Percentiles rank a stretch among this genome's conserved stretches.
These are phyloP conservation scores for Apiospora phragmitis DNA, from an alignment of 2,329 filamentous ascomycete species.

Conservation along the genomic window DNA sequence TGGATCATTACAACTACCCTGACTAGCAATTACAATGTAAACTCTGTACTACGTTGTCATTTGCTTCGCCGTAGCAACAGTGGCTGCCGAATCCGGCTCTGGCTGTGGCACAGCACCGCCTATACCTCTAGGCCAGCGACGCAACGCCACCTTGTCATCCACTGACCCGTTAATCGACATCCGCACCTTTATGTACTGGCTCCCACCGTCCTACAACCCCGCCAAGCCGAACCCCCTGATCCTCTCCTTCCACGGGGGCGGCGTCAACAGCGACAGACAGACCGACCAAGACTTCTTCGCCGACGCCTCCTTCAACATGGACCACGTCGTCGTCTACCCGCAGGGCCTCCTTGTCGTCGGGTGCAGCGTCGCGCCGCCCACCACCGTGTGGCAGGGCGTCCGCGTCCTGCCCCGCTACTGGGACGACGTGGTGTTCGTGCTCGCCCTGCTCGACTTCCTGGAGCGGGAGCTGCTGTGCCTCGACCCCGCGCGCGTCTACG, in stretches of 20 bases:
- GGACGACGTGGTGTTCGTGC: constrained; percentile 17
- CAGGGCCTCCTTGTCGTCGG: constrained; percentile 16
- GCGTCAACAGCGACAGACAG: constrained; percentile 20
- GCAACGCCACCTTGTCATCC: constrained; percentile 5
- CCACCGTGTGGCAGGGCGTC: constrained; percentile 15
- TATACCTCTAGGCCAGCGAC: background rate
- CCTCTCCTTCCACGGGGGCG: constrained; percentile 27
- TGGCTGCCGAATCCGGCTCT: background rate
- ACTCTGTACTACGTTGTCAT: background rate
- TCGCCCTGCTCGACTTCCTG: constrained; percentile 20
- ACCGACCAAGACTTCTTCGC: constrained; percentile 21
- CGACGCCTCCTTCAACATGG: constrained; percentile 21
- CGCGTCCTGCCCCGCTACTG: constrained; percentile 9
- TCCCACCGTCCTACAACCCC: constrained; percentile 22
- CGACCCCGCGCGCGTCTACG: constrained; percentile 19
- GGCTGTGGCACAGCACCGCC: background rate
- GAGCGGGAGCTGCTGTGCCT: constrained; percentile 16
- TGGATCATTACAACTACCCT: background rate
- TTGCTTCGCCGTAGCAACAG: background rate
- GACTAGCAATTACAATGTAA: background rate
- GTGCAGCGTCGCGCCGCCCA: background rate
- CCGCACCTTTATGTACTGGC: constrained; percentile 16
- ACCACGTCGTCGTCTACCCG: constrained; percentile 26
- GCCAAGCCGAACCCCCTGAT: constrained; percentile 23
- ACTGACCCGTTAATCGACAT: background rate